Evolutionary conservation across 2,329 filamentous ascomycete genomes (phyloP).

Genomic region (Zelopaecilomyces penicillatus): DNA sequence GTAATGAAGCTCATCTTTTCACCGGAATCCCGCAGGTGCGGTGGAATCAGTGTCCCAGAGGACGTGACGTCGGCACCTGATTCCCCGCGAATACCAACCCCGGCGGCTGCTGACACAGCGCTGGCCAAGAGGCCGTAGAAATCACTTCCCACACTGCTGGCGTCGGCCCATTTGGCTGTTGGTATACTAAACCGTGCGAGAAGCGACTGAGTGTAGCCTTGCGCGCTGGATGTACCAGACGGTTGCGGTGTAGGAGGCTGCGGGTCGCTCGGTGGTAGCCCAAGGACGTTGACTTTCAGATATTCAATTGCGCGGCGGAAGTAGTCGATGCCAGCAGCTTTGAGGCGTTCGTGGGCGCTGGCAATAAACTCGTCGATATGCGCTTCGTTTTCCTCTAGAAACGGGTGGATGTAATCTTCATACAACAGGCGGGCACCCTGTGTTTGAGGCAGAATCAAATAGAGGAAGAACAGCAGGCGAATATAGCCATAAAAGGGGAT

Average conservation of each 20-base stretch:
- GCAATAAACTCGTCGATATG: slow-evolving; percentile 89
- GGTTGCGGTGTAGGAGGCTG: slow-evolving; percentile 29
- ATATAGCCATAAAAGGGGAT: slow-evolving; percentile 92
- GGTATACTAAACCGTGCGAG: slow-evolving; percentile 84
- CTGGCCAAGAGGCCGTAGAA: slow-evolving; percentile 71
- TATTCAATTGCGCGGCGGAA: slow-evolving; percentile 62
- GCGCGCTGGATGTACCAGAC: slow-evolving; percentile 32
- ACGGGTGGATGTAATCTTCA: slow-evolving; percentile 76
- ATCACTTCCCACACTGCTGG: slow-evolving; percentile 44
- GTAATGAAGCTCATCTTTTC: slow-evolving; percentile 69
- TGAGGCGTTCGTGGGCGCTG: slow-evolving; percentile 68
- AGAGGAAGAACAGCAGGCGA: slow-evolving; percentile 78
- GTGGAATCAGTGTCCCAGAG: slow-evolving; percentile 61
- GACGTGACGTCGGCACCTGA: slow-evolving; percentile 15
- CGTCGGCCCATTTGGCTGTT: slow-evolving; percentile 46
- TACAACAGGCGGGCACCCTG: slow-evolving; percentile 86
- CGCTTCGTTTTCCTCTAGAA: slow-evolving; percentile 75
- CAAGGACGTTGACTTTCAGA: slow-evolving; percentile 70
- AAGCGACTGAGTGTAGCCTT: slow-evolving; percentile 69
- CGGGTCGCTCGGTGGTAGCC: slow-evolving; percentile 51
- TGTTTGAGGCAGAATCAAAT: slow-evolving; percentile 95
- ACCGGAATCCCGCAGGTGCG: slow-evolving; percentile 51
- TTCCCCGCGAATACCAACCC: slow-evolving; percentile 26
- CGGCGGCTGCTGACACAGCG: slow-evolving; percentile 57
- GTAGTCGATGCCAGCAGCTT: slow-evolving; percentile 67